Evolutionary conservation across 176 grass and related monocot genomes (phyloP), one percentile per base, ranked within the genome.

Genomic region (Stipa capillata): DNA sequence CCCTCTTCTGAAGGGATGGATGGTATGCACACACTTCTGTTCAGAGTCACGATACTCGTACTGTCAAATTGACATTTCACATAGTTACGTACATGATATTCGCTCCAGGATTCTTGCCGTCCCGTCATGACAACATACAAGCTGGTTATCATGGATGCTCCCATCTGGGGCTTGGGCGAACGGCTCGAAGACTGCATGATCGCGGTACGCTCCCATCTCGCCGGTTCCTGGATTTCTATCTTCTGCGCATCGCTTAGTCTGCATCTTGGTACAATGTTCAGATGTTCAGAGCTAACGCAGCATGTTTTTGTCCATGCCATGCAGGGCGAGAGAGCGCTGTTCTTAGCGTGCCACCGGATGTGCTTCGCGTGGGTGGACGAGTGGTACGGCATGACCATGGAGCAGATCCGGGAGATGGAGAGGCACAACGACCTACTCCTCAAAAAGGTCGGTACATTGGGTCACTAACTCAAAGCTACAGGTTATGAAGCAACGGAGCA

Each of bases 351-450:
- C 54, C 87, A 98, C 83, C 84, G 85, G 80, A 77, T 98, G 78
- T 94, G 92, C 83, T 93, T 98, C 84, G 80, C 83, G 65, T 98
- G 90, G 92, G 94, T 94, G 67, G 95, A 98, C 85, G 90, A 98
- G 36, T 98, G 95, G 92, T 81, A 82, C 74, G 92, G 92, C 61
- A 94, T 98, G 92, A 89, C 85, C 5, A n/a, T 72, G 78, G 85
- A 87, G 65, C 90, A 93, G 62, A 88, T 98, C 64, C 47, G 69
- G 27, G 83, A 94, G 52, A 90, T 91, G 92, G 90, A 98, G 77
- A 81, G 78, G 81, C 79, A 98, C 76, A 98, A 85, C 7, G 83
- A 94, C 52, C 53, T 90, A 47, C 78, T 93, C 31, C 90, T 98
- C 51, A 90, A 94, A 64, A 90, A 94, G 85, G 92, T 90, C 62